Conservation (phyloP, 1,284 basidiomycete genomes). For the Tylopilus microsporus region DNA sequence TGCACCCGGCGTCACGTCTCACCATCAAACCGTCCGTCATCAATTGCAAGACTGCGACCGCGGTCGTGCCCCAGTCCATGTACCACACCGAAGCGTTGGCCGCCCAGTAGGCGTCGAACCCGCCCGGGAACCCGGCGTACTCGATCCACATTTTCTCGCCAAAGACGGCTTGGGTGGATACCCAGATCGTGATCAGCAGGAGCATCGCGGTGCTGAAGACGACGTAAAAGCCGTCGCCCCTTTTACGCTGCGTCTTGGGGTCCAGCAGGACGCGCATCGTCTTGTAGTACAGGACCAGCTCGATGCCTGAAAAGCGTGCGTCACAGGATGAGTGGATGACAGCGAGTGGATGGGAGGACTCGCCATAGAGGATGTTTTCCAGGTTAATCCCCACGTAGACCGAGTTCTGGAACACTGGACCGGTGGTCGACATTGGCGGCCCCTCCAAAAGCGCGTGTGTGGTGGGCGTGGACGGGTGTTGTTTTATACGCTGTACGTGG, state of each 20-base stretch:
- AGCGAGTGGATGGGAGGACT: not conserved
- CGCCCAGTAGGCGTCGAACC: conserved; percentile 19
- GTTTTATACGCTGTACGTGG: too few species aligned
- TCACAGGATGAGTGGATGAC: too few species aligned
- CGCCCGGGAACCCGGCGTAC: conserved; percentile 12
- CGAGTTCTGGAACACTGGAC: conserved; percentile 22
- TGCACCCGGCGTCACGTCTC: not conserved
- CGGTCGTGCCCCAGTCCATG: conserved; percentile 21
- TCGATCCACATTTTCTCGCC: conserved; percentile 27
- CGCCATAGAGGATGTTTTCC: conserved; percentile 26
- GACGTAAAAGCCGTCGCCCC: conserved; percentile 19
- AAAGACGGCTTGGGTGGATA: conserved; percentile 25
- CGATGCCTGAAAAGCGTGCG: conserved; percentile 16
- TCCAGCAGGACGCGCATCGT: conserved; percentile 21
- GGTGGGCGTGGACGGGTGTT: too few species aligned
- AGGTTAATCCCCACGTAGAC: conserved; percentile 28
- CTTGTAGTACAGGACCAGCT: conserved; percentile 24
- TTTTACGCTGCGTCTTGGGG: not conserved
- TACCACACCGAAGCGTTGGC: conserved; percentile 20
- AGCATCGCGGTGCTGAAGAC: conserved; percentile 26
- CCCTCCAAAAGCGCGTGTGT: not conserved
- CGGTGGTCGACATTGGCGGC: conserved; percentile 18
- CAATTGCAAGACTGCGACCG: conserved; percentile 19
- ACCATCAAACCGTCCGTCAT: conserved; percentile 30
- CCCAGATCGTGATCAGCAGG: conserved; percentile 20